Percentiles rank a stretch among this genome's conserved stretches.
Conservation (phyloP, 2,329 filamentous ascomycete species). For the Ascochyta clinopodiicola region DNA sequence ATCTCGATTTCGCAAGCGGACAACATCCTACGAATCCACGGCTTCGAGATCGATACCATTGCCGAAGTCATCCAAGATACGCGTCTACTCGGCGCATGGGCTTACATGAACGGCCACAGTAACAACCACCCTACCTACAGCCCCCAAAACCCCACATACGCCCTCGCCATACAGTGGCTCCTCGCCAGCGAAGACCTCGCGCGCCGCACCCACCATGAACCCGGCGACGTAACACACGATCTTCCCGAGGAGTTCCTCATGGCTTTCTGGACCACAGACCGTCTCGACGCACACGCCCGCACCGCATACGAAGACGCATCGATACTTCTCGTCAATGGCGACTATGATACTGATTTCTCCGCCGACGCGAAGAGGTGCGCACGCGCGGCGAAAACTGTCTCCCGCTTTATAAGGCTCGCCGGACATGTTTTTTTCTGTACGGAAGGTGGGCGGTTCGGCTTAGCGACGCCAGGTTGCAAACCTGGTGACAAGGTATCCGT, state of each 20-base stretch:
- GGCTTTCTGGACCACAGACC: not conserved
- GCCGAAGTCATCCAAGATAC: not conserved
- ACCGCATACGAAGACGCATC: not conserved
- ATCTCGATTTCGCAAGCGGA: not conserved
- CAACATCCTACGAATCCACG: not conserved
- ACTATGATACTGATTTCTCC: no score
- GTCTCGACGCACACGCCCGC: not conserved
- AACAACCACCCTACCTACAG: not conserved
- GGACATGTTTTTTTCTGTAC: slow-evolving; percentile 5
- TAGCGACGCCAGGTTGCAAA: slow-evolving; percentile 3
- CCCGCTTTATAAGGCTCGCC: not conserved
- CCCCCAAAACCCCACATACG: not conserved
- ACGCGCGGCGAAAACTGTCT: no score
- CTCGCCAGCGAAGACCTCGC: not conserved
- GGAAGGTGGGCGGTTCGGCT: not conserved
- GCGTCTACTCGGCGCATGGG: not conserved
- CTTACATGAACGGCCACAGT: not conserved
- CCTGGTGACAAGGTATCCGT: slow-evolving; percentile 5
- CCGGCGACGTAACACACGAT: no score
- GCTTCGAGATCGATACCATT: slow-evolving; percentile 5
- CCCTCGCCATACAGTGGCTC: not conserved
- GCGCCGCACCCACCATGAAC: not conserved
- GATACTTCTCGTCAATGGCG: not conserved
- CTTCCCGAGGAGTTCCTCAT: slow-evolving; percentile 3
- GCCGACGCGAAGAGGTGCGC: no score